Percentiles rank a stretch among this genome's conserved stretches.
phyloP scores from a whole-genome alignment of 345 rosid species.

The Arabis alpina region DNA sequence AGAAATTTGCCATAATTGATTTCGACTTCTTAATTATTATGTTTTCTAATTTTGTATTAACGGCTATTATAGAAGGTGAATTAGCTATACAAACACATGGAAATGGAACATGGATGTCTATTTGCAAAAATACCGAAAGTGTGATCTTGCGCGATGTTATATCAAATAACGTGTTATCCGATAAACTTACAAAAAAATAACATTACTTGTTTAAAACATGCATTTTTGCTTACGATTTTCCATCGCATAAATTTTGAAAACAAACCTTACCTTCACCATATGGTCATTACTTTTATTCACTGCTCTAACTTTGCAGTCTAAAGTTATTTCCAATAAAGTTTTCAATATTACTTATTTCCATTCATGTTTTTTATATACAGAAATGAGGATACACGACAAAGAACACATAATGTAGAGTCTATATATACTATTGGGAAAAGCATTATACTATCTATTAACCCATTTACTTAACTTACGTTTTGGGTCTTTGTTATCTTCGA shows the following conservation, averaged over 20 bases:
- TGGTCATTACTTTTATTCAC: neutral
- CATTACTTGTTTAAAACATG: neutral
- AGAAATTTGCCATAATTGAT: slow-evolving; percentile 31
- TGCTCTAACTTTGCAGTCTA: neutral
- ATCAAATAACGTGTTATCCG: neutral
- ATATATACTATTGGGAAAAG: neutral
- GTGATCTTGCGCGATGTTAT: neutral
- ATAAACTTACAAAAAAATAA: too few relatives aligned
- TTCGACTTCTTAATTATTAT: slow-evolving; percentile 20
- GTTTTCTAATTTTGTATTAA: slow-evolving; percentile 12
- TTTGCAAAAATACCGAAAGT: neutral
- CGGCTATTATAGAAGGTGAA: neutral
- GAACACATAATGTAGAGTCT: neutral
- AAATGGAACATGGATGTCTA: neutral
- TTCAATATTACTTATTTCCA: neutral
- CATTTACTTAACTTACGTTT: slow-evolving; percentile 4
- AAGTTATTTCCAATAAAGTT: neutral
- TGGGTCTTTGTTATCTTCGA: slow-evolving; percentile 2
- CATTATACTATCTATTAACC: neutral
- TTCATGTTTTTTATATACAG: neutral
- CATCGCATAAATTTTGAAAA: neutral
- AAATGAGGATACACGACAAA: neutral
- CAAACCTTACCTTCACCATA: too few relatives aligned
- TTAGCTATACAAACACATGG: neutral
- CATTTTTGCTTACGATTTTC: neutral